These are phyloP conservation scores for Plenodomus tracheiphilus DNA, from an alignment of 2,329 filamentous ascomycete genomes.

Conservation along the genomic window DNA sequence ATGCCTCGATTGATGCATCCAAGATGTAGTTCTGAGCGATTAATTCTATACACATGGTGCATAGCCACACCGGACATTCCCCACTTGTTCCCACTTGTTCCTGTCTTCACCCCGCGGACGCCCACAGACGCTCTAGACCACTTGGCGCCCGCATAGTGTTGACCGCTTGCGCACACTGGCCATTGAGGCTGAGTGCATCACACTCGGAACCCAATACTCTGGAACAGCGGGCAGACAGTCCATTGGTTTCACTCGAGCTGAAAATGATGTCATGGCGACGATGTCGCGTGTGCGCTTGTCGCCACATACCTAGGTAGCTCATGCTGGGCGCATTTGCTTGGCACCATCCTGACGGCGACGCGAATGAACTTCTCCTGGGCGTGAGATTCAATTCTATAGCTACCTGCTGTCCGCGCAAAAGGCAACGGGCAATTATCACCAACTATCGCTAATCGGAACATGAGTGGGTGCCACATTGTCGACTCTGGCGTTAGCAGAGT, in stretches of 20 bases:
- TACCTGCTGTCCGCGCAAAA: slow-evolving; percentile 1
- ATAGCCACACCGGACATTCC: not conserved
- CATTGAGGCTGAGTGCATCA: slow-evolving; percentile 11
- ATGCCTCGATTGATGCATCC: not conserved
- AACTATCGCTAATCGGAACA: not conserved
- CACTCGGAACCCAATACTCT: not conserved
- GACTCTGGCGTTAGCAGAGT: slow-evolving; percentile 21
- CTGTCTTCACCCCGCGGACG: not conserved
- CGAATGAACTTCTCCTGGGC: not conserved
- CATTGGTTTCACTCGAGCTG: slow-evolving; percentile 7
- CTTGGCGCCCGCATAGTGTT: not conserved
- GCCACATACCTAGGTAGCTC: slow-evolving; percentile 1
- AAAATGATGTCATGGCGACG: slow-evolving; percentile 24
- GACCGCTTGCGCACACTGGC: slow-evolving; percentile 1
- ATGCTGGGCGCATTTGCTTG: slow-evolving; percentile 14
- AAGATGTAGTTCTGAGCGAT: not conserved
- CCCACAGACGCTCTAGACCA: not conserved
- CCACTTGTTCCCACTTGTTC: not conserved
- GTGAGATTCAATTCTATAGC: not conserved
- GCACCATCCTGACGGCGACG: slow-evolving; percentile 10
- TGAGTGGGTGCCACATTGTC: slow-evolving; percentile 17
- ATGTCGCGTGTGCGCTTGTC: slow-evolving; percentile 14
- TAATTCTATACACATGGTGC: not conserved
- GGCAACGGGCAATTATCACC: not conserved
- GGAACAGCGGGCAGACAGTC: slow-evolving; percentile 1